These are phyloP conservation scores for Coemansia linderi DNA, from an alignment of 371 early-diverging fungal species.

Conservation along the genomic window DNA sequence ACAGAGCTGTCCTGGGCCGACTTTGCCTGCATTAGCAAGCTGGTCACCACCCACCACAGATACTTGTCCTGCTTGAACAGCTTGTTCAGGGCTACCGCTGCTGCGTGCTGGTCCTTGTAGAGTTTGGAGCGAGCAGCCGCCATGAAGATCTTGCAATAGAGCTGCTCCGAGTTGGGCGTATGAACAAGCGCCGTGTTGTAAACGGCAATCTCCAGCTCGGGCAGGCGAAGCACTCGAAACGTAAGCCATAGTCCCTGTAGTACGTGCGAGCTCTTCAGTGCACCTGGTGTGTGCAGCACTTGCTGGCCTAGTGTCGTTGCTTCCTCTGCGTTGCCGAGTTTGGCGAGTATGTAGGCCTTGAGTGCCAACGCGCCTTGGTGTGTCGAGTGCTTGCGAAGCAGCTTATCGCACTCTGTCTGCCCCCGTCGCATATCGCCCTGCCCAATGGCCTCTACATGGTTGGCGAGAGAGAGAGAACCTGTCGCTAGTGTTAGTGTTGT, in stretches of 20 bases:
- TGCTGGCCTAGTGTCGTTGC: slow-evolving; percentile 71
- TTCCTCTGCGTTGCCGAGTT: slow-evolving; percentile 68
- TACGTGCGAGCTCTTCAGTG: slow-evolving; percentile 71
- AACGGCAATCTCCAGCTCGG: slow-evolving; percentile 67
- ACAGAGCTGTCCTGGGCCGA: slow-evolving; percentile 27
- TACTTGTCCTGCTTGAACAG: slow-evolving; percentile 76
- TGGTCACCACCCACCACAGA: slow-evolving; percentile 86
- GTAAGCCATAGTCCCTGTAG: slow-evolving; percentile 75
- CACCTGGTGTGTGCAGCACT: slow-evolving; percentile 61
- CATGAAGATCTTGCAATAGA: slow-evolving; percentile 83
- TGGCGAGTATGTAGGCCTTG: slow-evolving; percentile 76
- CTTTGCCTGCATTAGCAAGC: slow-evolving; percentile 67
- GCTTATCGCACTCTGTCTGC: slow-evolving; percentile 30
- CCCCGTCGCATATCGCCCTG: slow-evolving; percentile 26
- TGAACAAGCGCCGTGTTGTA: slow-evolving; percentile 71
- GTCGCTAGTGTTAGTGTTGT: too few relatives aligned
- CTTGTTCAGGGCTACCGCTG: slow-evolving; percentile 80
- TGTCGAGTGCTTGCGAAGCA: slow-evolving; percentile 43
- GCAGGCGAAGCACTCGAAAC: slow-evolving; percentile 64
- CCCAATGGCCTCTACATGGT: slow-evolving; percentile 47
- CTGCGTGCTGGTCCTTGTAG: slow-evolving; percentile 78
- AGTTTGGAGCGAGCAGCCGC: slow-evolving; percentile 73
- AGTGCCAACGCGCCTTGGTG: slow-evolving; percentile 59
- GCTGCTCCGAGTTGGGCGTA: slow-evolving; percentile 73
- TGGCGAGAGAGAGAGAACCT: too few relatives aligned